Percentiles rank a stretch among this genome's conserved stretches.
phyloP scores from a whole-genome alignment of 805 yeast genomes.

The Metschnikowia vanudenii region DNA sequence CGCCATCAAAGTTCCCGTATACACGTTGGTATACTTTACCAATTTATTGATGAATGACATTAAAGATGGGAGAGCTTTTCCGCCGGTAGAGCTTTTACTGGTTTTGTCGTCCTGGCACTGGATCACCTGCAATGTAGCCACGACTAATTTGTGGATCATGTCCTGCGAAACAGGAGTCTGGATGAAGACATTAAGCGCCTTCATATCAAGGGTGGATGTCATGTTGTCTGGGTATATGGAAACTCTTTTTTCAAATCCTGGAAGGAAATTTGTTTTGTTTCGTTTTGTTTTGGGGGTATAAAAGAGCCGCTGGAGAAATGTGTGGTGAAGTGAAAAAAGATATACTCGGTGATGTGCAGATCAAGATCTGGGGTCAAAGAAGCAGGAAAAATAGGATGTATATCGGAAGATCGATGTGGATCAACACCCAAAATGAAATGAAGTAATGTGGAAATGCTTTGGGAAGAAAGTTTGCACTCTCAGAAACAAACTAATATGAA shows the following conservation, averaged over 20 bases:
- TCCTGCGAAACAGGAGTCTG: constrained; percentile 70
- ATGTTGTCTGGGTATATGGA: constrained; percentile 5
- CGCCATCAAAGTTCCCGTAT: constrained; percentile 74
- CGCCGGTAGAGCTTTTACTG: constrained; percentile 26
- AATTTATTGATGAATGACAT: constrained; percentile 71
- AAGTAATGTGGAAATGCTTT: background rate
- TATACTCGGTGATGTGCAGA: background rate
- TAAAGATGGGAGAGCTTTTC: constrained; percentile 58
- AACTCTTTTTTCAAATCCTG: no score
- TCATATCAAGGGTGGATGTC: constrained; percentile 31
- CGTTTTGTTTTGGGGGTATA: no score
- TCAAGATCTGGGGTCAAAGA: constrained; percentile 4
- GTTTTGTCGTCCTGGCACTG: constrained; percentile 53
- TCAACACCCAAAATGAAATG: background rate
- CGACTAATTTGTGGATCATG: constrained; percentile 69
- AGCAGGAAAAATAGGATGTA: background rate
- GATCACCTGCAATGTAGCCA: constrained; percentile 61
- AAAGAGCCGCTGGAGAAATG: background rate
- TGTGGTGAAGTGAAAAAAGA: background rate
- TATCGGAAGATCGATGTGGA: background rate
- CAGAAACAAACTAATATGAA: no score
- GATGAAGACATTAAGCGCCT: constrained; percentile 60
- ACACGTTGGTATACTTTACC: constrained; percentile 75
- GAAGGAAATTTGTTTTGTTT: no score
- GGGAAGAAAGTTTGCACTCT: no score